Conservation (phyloP, 371 early-diverging fungal species). For the Coemansia sp. region DNA sequence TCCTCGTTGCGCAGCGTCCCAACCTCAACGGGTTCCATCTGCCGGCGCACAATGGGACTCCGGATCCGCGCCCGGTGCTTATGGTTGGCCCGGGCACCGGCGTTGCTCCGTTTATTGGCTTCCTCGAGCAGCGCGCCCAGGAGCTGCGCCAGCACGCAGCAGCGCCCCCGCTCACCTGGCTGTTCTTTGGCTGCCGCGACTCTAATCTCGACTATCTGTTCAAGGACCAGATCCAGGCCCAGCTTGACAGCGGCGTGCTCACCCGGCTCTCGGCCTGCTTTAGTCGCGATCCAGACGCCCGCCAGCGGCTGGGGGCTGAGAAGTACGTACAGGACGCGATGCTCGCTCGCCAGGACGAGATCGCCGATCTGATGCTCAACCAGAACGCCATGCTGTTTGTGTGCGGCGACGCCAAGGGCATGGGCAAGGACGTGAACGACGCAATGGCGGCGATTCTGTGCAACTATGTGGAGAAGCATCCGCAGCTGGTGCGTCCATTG, state of each 20-base stretch:
- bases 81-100: constrained; percentile 90
- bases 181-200: constrained; percentile 78
- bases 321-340: constrained; percentile 88
- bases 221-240: constrained; percentile 56
- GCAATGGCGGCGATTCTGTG: constrained; percentile 67
- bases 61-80: constrained; percentile 59
- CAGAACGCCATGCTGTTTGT: constrained; percentile 74
- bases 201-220: constrained; percentile 65
- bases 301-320: constrained; percentile 34
- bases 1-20: constrained; percentile 59
- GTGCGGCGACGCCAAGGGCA: constrained; percentile 86
- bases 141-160: constrained; percentile 51
- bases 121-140: constrained; percentile 63
- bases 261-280: constrained; percentile 59
- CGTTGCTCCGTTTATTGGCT: constrained; percentile 85
- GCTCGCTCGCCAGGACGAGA: constrained; percentile 51
- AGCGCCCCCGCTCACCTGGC: constrained; percentile 52
- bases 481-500: constrained; percentile 8
- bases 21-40: constrained; percentile 60
- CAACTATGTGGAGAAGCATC: constrained; percentile 40
- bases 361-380: constrained; percentile 62
- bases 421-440: constrained; percentile 85
- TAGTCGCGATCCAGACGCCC: constrained; percentile 57
- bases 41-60: constrained; percentile 51
- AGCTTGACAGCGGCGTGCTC: constrained; percentile 57